phyloP scores from a whole-genome alignment of 495 filamentous ascomycete genomes.

The Ascodesmis nigricans region DNA sequence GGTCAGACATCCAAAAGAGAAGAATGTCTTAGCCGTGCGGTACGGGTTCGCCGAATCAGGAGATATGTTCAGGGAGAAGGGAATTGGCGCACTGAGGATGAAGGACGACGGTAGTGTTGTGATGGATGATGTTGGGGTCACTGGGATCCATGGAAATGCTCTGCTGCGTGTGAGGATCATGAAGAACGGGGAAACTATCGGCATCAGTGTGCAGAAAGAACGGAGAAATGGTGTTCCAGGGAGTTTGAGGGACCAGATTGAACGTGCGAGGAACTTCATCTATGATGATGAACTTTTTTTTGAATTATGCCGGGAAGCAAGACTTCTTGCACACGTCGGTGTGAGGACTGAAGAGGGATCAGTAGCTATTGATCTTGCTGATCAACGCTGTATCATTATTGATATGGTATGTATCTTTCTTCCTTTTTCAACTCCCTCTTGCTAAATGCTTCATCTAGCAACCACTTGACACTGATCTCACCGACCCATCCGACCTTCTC shows the following conservation, averaged over 20 bases:
- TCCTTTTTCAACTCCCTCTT: no score
- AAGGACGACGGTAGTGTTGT: conserved; percentile 49
- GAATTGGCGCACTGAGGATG: conserved; percentile 53
- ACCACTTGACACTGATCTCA: conserved; percentile 14
- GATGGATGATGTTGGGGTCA: conserved; percentile 42
- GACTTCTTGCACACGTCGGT: conserved; percentile 39
- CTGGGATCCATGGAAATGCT: conserved; percentile 24
- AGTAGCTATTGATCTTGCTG: conserved; percentile 33
- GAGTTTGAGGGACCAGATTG: conserved; percentile 40
- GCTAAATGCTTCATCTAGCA: neutral
- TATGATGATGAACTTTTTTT: conserved; percentile 90
- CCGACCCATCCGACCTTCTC: conserved; percentile 23
- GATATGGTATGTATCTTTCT: conserved; percentile 33
- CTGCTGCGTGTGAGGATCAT: conserved; percentile 41
- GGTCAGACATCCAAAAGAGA: conserved; percentile 47
- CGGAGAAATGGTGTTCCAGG: no score
- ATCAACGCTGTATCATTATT: conserved; percentile 35
- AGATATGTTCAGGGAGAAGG: conserved; percentile 51
- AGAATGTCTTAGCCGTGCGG: conserved; percentile 54
- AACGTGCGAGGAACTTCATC: conserved; percentile 64
- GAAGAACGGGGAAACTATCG: conserved; percentile 27
- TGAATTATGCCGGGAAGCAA: conserved; percentile 64
- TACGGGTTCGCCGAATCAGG: conserved; percentile 73
- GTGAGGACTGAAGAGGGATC: conserved; percentile 38
- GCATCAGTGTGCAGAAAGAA: conserved; percentile 24